These are phyloP conservation scores for Hippophae rhamnoides DNA, from an alignment of 306 rosid species.

Conservation along the genomic window DNA sequence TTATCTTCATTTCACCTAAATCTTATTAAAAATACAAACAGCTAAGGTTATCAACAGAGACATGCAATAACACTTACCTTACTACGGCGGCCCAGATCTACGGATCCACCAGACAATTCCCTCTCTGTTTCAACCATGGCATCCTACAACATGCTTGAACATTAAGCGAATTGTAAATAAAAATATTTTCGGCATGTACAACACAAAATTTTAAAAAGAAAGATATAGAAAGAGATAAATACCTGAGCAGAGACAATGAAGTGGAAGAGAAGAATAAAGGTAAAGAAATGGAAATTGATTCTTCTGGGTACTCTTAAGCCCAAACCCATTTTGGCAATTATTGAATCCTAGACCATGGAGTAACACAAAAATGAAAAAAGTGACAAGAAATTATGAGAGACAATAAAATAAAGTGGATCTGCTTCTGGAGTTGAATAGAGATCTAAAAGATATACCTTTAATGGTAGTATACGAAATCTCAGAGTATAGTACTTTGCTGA, in stretches of 20 bases:
- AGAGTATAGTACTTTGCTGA: too few relatives aligned
- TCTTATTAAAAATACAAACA: constrained; percentile 1
- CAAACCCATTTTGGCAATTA: constrained; percentile 20
- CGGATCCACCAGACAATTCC: constrained; percentile 37
- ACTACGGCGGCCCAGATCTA: constrained; percentile 83
- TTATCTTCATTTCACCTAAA: background rate
- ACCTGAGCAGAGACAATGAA: constrained; percentile 46
- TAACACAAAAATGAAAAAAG: too few relatives aligned
- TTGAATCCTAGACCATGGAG: background rate
- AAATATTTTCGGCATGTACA: background rate
- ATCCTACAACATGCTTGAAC: constrained; percentile 29
- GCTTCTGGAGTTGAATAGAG: background rate
- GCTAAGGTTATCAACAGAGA: background rate
- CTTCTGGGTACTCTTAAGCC: constrained; percentile 15
- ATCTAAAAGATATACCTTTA: too few relatives aligned
- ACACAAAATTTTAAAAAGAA: background rate
- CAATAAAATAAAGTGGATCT: background rate
- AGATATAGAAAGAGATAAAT: constrained; percentile 3
- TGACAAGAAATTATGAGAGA: background rate
- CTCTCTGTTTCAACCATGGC: constrained; percentile 27
- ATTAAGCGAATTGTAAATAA: background rate
- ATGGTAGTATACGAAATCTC: too few relatives aligned
- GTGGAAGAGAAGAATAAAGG: constrained; percentile 21
- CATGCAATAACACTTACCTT: constrained; percentile 31
- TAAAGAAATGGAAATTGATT: constrained; percentile 14